Evolutionary conservation across 1,284 basidiomycete species (phyloP), one percentile per base, ranked within the genome.

Genomic region (Boletus calvinii): DNA sequence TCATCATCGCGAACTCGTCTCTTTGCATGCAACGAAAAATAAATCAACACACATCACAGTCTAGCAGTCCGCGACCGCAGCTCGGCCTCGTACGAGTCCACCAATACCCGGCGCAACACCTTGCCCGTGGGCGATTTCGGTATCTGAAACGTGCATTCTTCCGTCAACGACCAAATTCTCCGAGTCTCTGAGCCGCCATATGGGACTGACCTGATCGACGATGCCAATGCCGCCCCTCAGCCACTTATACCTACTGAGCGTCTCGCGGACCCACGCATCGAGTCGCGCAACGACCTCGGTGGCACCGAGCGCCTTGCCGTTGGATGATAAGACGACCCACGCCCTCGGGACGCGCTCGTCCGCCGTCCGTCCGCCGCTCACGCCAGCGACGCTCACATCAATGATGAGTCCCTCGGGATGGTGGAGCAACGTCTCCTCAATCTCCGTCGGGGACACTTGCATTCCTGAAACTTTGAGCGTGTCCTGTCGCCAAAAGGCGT

Each of bases 401-500:
- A 64, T 64, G 53, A 87, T 75, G 30, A 88, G 73, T 30, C 70
- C 73, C 6, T 77, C 75, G 0, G 87, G 84, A 44, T 89, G 80
- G 0, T 72, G 70, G 20, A 83, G 72, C 0, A 89, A 68, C 15
- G 77, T 76, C 26, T 81, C 74, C 63, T 90, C 87, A 40, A 90
- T 84, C 62, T 90, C 87, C 10, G 78, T 76, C 0, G 88, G 87
- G 0, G 87, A 87, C 0, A 90, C 87, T 66, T 90, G 88, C 38
- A 74, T 73, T 8, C 88, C 87, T 0, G 85, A 87, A 6, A 90
- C 76, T 62, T 90, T 89, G 10, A 90, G 72, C 0, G 79, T 87
- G 62, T 87, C 87, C 82, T 87, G 47, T 36, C n/a, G 5, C 30
- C 30, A 45, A 34, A 31, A 26, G 26, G 17, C 10, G 7, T 0